A percentile compares a stretch with the other conserved stretches of the same genome.
phyloP scores from a whole-genome alignment of 208 protist genomes.

The Leishmania amazonensis region DNA sequence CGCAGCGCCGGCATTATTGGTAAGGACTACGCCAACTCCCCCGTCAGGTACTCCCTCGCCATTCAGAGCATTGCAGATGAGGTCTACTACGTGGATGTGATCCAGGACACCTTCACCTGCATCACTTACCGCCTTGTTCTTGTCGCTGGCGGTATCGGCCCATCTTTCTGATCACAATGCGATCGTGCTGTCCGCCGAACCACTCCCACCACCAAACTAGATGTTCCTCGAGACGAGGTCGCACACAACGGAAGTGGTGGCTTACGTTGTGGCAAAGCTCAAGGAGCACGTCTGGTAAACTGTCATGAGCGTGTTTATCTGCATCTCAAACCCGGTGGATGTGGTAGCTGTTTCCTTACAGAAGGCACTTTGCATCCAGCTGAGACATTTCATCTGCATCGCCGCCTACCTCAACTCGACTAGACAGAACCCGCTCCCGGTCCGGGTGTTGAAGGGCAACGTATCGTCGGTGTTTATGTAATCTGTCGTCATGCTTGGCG shows the following conservation, averaged over 20 bases:
- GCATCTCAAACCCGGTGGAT: slow-evolving; percentile 52
- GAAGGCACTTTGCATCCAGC: slow-evolving; percentile 35
- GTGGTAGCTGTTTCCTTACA: slow-evolving; percentile 47
- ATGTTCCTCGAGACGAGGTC: slow-evolving; percentile 41
- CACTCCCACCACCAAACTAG: slow-evolving; percentile 34
- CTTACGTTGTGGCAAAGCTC: slow-evolving; percentile 34
- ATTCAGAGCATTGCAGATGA: slow-evolving; percentile 44
- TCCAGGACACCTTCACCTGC: slow-evolving; percentile 40
- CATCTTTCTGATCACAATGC: slow-evolving; percentile 40
- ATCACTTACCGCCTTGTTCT: slow-evolving; percentile 40
- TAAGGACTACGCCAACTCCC: slow-evolving; percentile 46
- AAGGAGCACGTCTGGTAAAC: slow-evolving; percentile 32
- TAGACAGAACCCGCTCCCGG: slow-evolving; percentile 39
- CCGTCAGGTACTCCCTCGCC: slow-evolving; percentile 48
- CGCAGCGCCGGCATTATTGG: slow-evolving; percentile 48
- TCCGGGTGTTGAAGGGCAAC: slow-evolving; percentile 33
- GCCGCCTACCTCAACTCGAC: slow-evolving; percentile 52
- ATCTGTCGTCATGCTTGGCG: slow-evolving; percentile 56
- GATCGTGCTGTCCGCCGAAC: slow-evolving; percentile 44
- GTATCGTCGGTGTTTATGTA: slow-evolving; percentile 40
- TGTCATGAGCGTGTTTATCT: slow-evolving; percentile 44
- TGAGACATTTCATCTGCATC: slow-evolving; percentile 48
- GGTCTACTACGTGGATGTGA: slow-evolving; percentile 43
- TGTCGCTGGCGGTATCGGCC: slow-evolving; percentile 21
- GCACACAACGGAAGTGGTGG: slow-evolving; percentile 41